Base-by-base conservation (phyloP, 768 basidiomycete genomes). In the Rhizopogon vulgaris region DNA sequence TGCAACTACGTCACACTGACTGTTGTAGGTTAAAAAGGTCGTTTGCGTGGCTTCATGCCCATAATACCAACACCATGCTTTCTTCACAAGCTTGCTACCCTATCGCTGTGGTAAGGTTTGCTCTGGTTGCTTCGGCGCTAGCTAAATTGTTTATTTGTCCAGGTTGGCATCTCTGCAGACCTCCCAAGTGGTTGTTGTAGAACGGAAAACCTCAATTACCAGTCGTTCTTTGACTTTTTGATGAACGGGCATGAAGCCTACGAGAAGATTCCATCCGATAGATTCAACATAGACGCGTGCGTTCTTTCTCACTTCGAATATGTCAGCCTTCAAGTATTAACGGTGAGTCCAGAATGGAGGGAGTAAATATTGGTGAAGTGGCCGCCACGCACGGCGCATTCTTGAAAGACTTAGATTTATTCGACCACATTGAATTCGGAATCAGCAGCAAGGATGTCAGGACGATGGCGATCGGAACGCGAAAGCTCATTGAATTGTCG, bases 401-500 rank as follows among this genome's bases (percentile, higher is more conserved):
- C 38, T 57, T 69, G 39, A 59, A 55, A 28, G 62, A 59, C 12
- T 58, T 69, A 12, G 68, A 70, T 47, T 57, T 68, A 52, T 70
- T 69, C 40, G 68, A 70, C 25, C 55, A 59, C 36, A 55, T 69
- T 15, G 68, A 69, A 42, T 69, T 69, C 25, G 68, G 68, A 42
- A 70, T 69, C 24, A 60, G 62, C 18, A 48, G 60, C 7, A 69
- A 64, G 32, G 69, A 69, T 32, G 69, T 64, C n/a, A 47, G 36
- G 30, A 47, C 9, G 30, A 70, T 74, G 69, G 61, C 68, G 1
- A 52, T 66, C 17, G 60, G 60, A 15, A 67, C 70, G 2, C 58
- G 74, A 25, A 70, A 69, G 55, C 63, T 73, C 12, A 53, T 75
- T 11, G 73, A 75, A 45, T 57, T 65, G 17, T 56, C 68, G 2